Evolutionary conservation across 345 rosid genomes (phyloP).

Genomic region (Microcos paniculata): DNA sequence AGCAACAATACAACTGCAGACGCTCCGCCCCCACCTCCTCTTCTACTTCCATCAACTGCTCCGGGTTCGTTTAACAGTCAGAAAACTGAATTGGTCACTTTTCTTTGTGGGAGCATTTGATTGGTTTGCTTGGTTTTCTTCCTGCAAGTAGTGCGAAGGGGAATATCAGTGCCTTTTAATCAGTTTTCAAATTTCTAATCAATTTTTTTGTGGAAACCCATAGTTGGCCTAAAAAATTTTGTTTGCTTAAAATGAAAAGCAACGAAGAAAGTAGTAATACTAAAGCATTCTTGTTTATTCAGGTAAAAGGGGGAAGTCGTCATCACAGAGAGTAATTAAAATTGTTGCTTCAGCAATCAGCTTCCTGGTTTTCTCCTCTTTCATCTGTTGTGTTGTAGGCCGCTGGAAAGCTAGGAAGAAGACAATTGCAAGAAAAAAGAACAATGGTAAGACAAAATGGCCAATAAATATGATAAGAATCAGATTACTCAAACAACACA

Average conservation of each 20-base stretch:
- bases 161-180: background rate
- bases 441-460: background rate
- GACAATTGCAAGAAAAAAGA: background rate
- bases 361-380: background rate
- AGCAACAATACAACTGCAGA: background rate
- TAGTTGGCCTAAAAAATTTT: too few relatives aligned
- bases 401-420: slow-evolving; percentile 6
- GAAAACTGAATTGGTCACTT: background rate
- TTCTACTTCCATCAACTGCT: slow-evolving; percentile 9
- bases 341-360: slow-evolving; percentile 5
- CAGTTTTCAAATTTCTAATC: too few relatives aligned
- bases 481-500: background rate
- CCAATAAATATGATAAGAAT: too few relatives aligned
- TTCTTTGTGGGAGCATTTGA: background rate
- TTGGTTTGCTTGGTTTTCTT: background rate
- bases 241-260: too few relatives aligned
- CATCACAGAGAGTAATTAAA: background rate
- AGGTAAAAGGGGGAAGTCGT: background rate
- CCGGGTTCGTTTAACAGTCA: slow-evolving; percentile 16
- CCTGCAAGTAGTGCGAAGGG: background rate
- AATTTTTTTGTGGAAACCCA: background rate
- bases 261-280: background rate
- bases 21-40: slow-evolving; percentile 26
- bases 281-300: background rate
- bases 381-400: background rate